A percentile compares a stretch with the other conserved stretches of the same genome.
Evolutionary conservation across 2,329 filamentous ascomycete genomes (phyloP).

Genomic region (Chaetoscypha palmicola): DNA sequence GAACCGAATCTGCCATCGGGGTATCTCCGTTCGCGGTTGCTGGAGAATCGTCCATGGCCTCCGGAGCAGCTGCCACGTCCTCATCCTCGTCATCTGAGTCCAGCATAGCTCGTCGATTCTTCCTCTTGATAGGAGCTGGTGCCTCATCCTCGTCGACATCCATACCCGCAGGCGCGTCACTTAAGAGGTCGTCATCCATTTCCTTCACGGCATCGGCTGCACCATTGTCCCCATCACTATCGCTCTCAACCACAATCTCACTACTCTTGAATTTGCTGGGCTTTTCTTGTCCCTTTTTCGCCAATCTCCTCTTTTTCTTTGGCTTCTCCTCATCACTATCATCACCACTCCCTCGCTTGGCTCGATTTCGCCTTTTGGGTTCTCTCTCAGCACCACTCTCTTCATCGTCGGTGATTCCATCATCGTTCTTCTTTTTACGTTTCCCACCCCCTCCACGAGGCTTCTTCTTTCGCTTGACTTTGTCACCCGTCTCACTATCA

Average conservation of each 20-base stretch:
- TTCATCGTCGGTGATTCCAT: slow-evolving; percentile 29
- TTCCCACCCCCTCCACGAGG: slow-evolving; percentile 35
- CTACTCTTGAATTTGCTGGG: slow-evolving; percentile 30
- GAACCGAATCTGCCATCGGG: slow-evolving; percentile 24
- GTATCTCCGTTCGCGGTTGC: slow-evolving; percentile 27
- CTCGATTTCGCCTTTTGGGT: slow-evolving; percentile 21
- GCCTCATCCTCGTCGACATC: slow-evolving; percentile 22
- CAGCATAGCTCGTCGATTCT: slow-evolving; percentile 22
- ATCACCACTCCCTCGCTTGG: slow-evolving; percentile 20
- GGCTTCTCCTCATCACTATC: slow-evolving; percentile 32
- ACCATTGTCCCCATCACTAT: slow-evolving; percentile 29
- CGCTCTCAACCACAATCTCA: slow-evolving; percentile 31
- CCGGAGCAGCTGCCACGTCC: slow-evolving; percentile 24
- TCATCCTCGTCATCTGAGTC: slow-evolving; percentile 30
- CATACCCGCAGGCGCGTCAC: slow-evolving; percentile 16
- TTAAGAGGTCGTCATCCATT: slow-evolving; percentile 22
- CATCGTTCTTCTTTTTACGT: slow-evolving; percentile 36
- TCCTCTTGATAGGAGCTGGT: slow-evolving; percentile 21
- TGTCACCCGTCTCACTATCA: slow-evolving; percentile 75
- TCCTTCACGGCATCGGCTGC: slow-evolving; percentile 24
- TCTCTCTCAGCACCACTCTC: slow-evolving; percentile 23
- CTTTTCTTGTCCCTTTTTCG: slow-evolving; percentile 28
- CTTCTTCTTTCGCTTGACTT: slow-evolving; percentile 71
- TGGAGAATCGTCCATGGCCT: slow-evolving; percentile 21
- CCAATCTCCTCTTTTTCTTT: slow-evolving; percentile 31